phyloP scores from a whole-genome alignment of 148 eudicot species.

The Fallopia convolvulus region DNA sequence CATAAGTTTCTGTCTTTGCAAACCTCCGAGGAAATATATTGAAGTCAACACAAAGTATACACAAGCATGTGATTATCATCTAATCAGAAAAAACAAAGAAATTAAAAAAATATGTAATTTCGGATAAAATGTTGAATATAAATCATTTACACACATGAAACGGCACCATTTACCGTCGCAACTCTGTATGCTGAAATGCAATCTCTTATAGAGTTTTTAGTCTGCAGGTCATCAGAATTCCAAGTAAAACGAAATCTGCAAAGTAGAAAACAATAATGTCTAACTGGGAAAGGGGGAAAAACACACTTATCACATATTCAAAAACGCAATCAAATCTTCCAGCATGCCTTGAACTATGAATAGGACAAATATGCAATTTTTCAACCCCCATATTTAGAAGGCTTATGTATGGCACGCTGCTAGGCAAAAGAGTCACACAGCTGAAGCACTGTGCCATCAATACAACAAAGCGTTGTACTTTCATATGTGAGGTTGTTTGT shows the following conservation, averaged over 20 bases:
- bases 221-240: slow-evolving; percentile 20
- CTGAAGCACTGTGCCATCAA: background rate
- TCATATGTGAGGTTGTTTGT: background rate
- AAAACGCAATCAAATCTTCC: background rate
- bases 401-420: background rate
- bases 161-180: slow-evolving; percentile 32
- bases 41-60: slow-evolving; percentile 97
- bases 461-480: background rate
- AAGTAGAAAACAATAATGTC: slow-evolving; percentile 13
- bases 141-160: background rate
- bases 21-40: slow-evolving; percentile 77
- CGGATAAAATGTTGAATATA: background rate
- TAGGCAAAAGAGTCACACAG: background rate
- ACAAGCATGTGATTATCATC: slow-evolving; percentile 74
- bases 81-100: slow-evolving; percentile 36
- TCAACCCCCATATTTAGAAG: background rate
- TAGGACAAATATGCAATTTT: background rate
- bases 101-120: slow-evolving; percentile 13
- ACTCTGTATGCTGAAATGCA: slow-evolving; percentile 74
- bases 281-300: background rate
- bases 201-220: slow-evolving; percentile 32
- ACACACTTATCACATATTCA: background rate
- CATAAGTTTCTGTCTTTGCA: slow-evolving; percentile 95
- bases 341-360: slow-evolving; percentile 1
- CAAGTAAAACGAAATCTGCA: slow-evolving; percentile 34